phyloP scores from a whole-genome alignment of 495 filamentous ascomycete genomes.

The Zalerion maritima region DNA sequence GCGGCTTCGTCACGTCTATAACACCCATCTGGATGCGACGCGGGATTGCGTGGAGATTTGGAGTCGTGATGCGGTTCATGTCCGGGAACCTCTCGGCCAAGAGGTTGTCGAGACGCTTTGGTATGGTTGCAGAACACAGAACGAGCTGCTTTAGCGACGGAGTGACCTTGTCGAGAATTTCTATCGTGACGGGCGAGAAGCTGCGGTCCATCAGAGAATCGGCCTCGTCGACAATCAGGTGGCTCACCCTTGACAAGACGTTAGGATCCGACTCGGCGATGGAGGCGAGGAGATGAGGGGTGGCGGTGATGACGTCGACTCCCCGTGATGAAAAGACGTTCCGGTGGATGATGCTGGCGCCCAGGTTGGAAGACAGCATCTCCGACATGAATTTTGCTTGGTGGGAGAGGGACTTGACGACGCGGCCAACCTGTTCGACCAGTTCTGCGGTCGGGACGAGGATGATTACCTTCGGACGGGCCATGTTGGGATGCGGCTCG shows the following conservation, averaged over 20 bases:
- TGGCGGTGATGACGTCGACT: slow-evolving; percentile 75
- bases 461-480: slow-evolving; percentile 68
- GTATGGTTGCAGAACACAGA: slow-evolving; percentile 93
- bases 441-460: slow-evolving; percentile 90
- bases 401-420: slow-evolving; percentile 72
- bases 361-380: slow-evolving; percentile 61
- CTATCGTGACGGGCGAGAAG: slow-evolving; percentile 67
- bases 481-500: slow-evolving; percentile 54
- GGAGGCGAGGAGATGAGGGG: slow-evolving; percentile 73
- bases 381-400: slow-evolving; percentile 67
- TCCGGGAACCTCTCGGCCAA: slow-evolving; percentile 69
- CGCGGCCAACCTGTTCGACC: slow-evolving; percentile 67
- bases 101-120: slow-evolving; percentile 67
- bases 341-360: slow-evolving; percentile 66
- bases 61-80: slow-evolving; percentile 73
- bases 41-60: slow-evolving; percentile 90
- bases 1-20: slow-evolving; percentile 75
- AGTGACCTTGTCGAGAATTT: slow-evolving; percentile 60
- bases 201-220: slow-evolving; percentile 89
- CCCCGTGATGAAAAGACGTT: slow-evolving; percentile 67
- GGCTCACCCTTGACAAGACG: slow-evolving; percentile 69
- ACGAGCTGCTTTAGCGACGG: slow-evolving; percentile 79
- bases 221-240: slow-evolving; percentile 86
- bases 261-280: slow-evolving; percentile 79
- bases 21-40: slow-evolving; percentile 88